A percentile compares a stretch with the other conserved stretches of the same genome.
Evolutionary conservation across 2,329 filamentous ascomycete species (phyloP).

Genomic region (Huntiella moniliformis): DNA sequence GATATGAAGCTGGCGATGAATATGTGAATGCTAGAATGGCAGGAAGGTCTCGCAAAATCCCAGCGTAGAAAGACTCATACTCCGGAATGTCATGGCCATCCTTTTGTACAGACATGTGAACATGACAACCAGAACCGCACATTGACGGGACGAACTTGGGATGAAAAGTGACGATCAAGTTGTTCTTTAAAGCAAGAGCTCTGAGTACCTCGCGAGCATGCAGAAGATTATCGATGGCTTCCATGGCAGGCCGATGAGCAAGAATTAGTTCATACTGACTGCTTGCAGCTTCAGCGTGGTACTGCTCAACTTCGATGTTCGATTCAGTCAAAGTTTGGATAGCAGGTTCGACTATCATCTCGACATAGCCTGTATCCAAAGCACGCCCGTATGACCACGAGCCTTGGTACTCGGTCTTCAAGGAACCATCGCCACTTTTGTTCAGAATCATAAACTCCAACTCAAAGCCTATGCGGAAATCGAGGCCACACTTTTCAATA

Average conservation of each 20-base stretch:
- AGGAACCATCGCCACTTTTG: conserved; percentile 14
- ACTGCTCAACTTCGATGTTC: conserved; percentile 49
- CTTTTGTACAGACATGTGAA: conserved; percentile 42
- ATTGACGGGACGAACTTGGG: conserved; percentile 44
- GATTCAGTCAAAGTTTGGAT: conserved; percentile 37
- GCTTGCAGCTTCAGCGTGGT: conserved; percentile 54
- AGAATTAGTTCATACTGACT: conserved; percentile 68
- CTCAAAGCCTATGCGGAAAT: conserved; percentile 56
- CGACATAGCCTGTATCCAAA: conserved; percentile 17
- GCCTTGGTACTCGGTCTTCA: conserved; percentile 46
- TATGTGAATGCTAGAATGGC: conserved; percentile 52
- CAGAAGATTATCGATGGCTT: conserved; percentile 53
- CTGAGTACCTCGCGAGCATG: conserved; percentile 52
- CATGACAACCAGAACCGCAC: conserved; percentile 48
- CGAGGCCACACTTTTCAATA: conserved; percentile 21
- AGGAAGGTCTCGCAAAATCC: conserved; percentile 46
- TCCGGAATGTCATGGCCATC: not conserved
- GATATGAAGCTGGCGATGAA: conserved; percentile 47
- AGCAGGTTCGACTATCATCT: conserved; percentile 46
- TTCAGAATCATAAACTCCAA: conserved; percentile 32
- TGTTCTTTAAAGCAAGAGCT: conserved; percentile 41
- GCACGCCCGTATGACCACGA: conserved; percentile 19
- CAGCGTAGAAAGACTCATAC: conserved; percentile 44
- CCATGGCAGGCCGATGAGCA: conserved; percentile 39
- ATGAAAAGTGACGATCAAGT: conserved; percentile 51